Conservation (phyloP, 176 grass and related monocot species). For the Guadua angustifolia region DNA sequence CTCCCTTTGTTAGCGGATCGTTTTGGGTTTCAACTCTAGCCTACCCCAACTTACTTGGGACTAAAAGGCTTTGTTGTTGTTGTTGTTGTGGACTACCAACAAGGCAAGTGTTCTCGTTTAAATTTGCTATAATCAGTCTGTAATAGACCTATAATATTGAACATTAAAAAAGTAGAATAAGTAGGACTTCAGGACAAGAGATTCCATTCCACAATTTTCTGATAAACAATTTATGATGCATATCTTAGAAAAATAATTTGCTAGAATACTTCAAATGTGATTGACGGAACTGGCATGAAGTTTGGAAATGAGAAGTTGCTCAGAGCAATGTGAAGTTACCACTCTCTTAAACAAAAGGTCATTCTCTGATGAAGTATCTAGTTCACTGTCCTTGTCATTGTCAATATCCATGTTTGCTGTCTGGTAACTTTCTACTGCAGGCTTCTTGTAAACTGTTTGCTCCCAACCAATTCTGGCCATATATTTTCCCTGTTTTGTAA, state of each 20-base stretch:
- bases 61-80: too few species aligned
- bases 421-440: conserved; percentile 92
- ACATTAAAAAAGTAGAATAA: conserved; percentile 24
- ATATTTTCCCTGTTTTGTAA: conserved; percentile 86
- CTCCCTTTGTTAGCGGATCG: too few species aligned
- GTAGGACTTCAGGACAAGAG: background rate
- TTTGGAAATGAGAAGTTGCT: conserved; percentile 14
- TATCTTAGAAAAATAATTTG: conserved; percentile 19
- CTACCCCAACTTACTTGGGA: too few species aligned
- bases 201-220: conserved; percentile 9
- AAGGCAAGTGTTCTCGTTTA: background rate
- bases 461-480: conserved; percentile 83
- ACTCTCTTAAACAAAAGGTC: conserved; percentile 84
- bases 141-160: background rate
- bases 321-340: conserved; percentile 54
- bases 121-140: conserved; percentile 16
- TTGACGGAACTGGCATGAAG: conserved; percentile 12
- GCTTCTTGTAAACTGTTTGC: conserved; percentile 73
- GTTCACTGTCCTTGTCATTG: conserved; percentile 48
- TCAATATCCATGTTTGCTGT: conserved; percentile 86
- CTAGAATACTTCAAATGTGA: conserved; percentile 23
- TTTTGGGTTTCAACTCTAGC: too few species aligned
- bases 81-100: background rate
- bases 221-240: conserved; percentile 18
- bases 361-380: conserved; percentile 54